phyloP scores from a whole-genome alignment of 805 yeast species.

The Pichia exigua region DNA sequence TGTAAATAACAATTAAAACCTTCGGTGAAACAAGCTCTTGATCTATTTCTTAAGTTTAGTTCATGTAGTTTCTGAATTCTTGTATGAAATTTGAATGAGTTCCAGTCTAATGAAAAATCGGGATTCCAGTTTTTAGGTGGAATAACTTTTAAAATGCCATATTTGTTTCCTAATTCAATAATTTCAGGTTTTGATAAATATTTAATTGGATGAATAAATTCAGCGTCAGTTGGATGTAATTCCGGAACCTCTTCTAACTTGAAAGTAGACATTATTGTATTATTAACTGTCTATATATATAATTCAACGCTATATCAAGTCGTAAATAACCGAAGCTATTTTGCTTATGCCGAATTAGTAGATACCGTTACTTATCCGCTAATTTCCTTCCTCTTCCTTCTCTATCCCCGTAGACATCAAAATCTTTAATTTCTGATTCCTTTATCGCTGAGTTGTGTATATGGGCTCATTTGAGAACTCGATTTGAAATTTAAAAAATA shows the following conservation, averaged over 20 bases:
- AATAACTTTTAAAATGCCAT: slow-evolving; percentile 44
- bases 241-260: slow-evolving; percentile 32
- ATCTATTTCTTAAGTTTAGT: slow-evolving; percentile 53
- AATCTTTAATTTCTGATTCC: neutral
- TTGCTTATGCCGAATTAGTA: neutral
- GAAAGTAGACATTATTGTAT: neutral
- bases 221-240: slow-evolving; percentile 35
- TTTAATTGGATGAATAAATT: slow-evolving; percentile 43
- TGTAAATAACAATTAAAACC: slow-evolving; percentile 52
- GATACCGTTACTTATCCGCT: neutral
- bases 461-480: neutral
- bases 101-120: slow-evolving; percentile 45
- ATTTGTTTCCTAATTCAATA: slow-evolving; percentile 35
- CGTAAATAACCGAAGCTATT: neutral
- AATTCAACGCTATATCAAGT: neutral
- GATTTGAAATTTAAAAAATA: neutral
- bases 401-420: neutral
- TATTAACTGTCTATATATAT: neutral
- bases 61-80: slow-evolving; percentile 62
- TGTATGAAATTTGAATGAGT: slow-evolving; percentile 55
- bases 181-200: slow-evolving; percentile 38
- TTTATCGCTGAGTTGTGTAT: neutral
- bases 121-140: slow-evolving; percentile 52
- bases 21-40: slow-evolving; percentile 52
- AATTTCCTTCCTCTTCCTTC: neutral